Percentiles rank a stretch among this genome's conserved stretches.
These are phyloP conservation scores for Plasmodium inui DNA, from an alignment of 169 alveolate species.

Conservation along the genomic window DNA sequence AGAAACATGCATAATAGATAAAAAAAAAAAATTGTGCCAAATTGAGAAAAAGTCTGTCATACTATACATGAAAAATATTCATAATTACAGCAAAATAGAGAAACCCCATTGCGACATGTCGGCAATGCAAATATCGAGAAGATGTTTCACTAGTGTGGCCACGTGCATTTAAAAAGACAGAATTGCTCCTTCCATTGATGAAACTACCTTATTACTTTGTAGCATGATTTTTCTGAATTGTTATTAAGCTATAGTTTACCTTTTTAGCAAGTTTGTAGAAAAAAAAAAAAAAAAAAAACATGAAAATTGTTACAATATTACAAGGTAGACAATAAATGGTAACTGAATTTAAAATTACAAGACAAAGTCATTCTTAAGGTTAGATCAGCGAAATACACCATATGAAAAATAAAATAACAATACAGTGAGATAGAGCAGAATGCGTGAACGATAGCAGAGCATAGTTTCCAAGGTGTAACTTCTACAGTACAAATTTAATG, in stretches of 20 bases:
- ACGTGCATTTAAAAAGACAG: slow-evolving; percentile 21
- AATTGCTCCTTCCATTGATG: slow-evolving; percentile 1
- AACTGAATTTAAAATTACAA: slow-evolving; percentile 18
- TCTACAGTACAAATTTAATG: not conserved
- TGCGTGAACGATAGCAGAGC: not conserved
- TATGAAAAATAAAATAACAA: not conserved
- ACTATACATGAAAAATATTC: not conserved
- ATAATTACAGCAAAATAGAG: not conserved
- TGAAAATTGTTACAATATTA: slow-evolving; percentile 19
- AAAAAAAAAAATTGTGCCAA: not conserved
- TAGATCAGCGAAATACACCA: not conserved
- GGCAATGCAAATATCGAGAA: not conserved
- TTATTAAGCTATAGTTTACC: not conserved
- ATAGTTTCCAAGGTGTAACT: not conserved
- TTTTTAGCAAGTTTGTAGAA: slow-evolving; percentile 17
- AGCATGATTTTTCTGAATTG: not conserved
- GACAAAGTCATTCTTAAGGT: slow-evolving; percentile 55
- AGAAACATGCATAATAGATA: slow-evolving; percentile 7
- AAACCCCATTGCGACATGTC: not conserved
- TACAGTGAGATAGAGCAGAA: slow-evolving; percentile 7
- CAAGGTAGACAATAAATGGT: slow-evolving; percentile 52
- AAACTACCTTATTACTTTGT: not conserved
- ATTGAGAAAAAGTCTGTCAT: not conserved
- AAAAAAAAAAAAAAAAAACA: slow-evolving; percentile 28
- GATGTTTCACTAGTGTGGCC: slow-evolving; percentile 25